Percentiles rank a stretch among this genome's conserved stretches.
Evolutionary conservation across 306 rosid species (phyloP).

Genomic region (Vicia faba): DNA sequence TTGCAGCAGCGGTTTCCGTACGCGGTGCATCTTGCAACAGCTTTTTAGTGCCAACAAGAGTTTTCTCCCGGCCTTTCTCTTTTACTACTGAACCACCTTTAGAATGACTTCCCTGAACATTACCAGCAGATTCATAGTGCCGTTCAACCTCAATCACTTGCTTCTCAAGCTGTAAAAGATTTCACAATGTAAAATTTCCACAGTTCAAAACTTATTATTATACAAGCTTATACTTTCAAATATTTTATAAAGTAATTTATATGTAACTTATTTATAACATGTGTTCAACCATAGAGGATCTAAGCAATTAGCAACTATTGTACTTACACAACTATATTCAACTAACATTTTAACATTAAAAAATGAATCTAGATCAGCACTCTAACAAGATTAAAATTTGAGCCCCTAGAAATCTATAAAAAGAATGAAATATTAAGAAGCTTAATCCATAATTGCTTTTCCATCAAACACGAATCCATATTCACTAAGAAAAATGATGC

Average conservation of each 20-base stretch:
- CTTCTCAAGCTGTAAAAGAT: conserved; percentile 60
- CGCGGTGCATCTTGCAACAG: conserved; percentile 54
- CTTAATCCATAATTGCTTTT: conserved; percentile 13
- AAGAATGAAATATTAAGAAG: not conserved
- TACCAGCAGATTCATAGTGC: conserved; percentile 37
- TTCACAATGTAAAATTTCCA: not conserved
- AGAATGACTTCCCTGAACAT: conserved; percentile 48
- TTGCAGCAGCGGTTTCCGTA: conserved; percentile 66
- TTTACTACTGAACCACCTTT: conserved; percentile 51
- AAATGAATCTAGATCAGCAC: not conserved
- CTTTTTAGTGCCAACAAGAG: conserved; percentile 52
- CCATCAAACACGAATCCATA: not conserved
- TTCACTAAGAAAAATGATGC: not conserved
- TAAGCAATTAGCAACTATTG: not conserved
- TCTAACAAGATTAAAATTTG: conserved; percentile 7
- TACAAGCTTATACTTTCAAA: not conserved
- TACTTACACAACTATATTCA: not conserved
- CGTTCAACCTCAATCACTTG: conserved; percentile 60
- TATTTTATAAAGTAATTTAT: not conserved
- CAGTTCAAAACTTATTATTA: conserved; percentile 21
- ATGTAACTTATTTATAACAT: not conserved
- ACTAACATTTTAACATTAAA: conserved; percentile 3
- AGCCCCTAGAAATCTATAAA: not conserved
- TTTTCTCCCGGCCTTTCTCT: conserved; percentile 63
- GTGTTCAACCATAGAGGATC: not conserved